Base-by-base conservation (phyloP, 2,329 filamentous ascomycete species). In the Pseudofabraea citricarpa region DNA sequence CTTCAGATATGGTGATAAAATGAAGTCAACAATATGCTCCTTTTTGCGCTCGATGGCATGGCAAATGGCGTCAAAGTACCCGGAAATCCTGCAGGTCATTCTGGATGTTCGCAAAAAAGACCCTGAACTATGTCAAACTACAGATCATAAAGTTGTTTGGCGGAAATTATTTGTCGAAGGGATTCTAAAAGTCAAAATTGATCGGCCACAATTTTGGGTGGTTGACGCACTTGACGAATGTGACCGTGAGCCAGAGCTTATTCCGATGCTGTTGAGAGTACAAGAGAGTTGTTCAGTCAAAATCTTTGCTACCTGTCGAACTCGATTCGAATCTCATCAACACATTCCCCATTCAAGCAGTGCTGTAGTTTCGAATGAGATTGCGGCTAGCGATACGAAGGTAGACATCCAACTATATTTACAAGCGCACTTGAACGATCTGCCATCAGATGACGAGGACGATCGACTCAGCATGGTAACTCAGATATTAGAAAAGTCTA, bases 181-280 rank as follows among this genome's bases (percentile, higher is more conserved):
- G 3, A 63, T 66, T 8, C 54, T 64, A 12, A 57, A 58, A 40
- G 43, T 53, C 6, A 40, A 33, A 4, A 42, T 53, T 10, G 27
- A 45, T 9, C 35, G 43, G 19, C 43, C 51, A n/a, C 58, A 64
- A 19, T 64, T 54, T 33, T 64, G 61, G 62, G 53, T 66, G 0
- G 55, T 67, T 20, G 64, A 67, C 49, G 64, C 57, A 2, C 21
- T 65, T 6, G 64, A 66, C 41, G 63, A 66, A 42, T 66, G 61
- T 32, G 36, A 43, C n/a, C 49, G 44, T 20, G 52, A 51, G 10
- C 19, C 45, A 4, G 50, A 57, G 2, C 39, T 64, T 7, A 52
- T 63, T 2, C 44, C 53, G 12, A 43, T 62, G 35, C 42, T 64
- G 1, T 50, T 49, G 39, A 35, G 48, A 39, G 12, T 39, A 26